Percentiles rank a stretch among this genome's conserved stretches.
These are phyloP conservation scores for Coemansia sp. DNA, from an alignment of 192 early-diverging fungal genomes.

Conservation along the genomic window DNA sequence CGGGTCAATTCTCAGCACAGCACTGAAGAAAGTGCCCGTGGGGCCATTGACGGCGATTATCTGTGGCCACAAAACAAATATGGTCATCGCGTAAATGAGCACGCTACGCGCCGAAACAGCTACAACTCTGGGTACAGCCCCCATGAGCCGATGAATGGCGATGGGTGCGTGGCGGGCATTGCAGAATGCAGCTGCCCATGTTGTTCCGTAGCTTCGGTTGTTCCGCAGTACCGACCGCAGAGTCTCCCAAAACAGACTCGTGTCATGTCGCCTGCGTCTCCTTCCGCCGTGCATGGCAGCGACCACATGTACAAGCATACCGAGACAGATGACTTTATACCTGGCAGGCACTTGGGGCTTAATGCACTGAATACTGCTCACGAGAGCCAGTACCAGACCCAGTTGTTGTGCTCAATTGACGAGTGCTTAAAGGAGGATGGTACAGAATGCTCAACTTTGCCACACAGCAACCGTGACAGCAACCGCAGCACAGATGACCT, in stretches of 20 bases:
- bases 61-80: not conserved
- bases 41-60: slow-evolving; percentile 6
- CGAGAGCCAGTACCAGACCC: not conserved
- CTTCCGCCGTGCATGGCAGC: not conserved
- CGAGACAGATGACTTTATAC: not conserved
- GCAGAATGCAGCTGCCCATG: slow-evolving; percentile 10
- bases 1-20: slow-evolving; percentile 1
- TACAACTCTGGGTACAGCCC: slow-evolving; percentile 5
- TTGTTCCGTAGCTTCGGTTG: slow-evolving; percentile 9
- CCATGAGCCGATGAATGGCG: not conserved
- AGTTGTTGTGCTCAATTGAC: slow-evolving; percentile 23
- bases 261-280: not conserved
- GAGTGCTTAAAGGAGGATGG: slow-evolving; percentile 23
- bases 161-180: slow-evolving; percentile 2
- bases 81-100: not conserved
- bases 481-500: slow-evolving; percentile 14
- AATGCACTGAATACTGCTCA: slow-evolving; percentile 1
- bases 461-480: not conserved
- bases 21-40: not conserved
- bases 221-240: slow-evolving; percentile 5
- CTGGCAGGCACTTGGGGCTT: not conserved
- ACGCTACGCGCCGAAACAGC: slow-evolving; percentile 8
- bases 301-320: not conserved
- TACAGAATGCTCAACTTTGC: not conserved
- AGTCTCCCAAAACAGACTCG: not conserved